Conservation (phyloP, 1,139 yeast species). For the Tardiomyces depauwii region DNA sequence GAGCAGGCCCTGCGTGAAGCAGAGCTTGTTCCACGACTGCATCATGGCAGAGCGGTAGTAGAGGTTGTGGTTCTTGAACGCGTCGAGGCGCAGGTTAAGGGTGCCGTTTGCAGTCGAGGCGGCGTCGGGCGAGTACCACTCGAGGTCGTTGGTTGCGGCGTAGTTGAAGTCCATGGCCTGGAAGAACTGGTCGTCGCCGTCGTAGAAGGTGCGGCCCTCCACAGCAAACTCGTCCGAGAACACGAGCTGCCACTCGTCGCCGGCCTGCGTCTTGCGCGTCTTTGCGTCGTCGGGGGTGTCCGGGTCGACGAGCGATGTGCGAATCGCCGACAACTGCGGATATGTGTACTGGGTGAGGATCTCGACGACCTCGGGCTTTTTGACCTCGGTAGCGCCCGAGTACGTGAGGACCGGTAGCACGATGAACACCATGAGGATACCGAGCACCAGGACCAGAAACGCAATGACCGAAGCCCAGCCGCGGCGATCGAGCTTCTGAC, state of each 20-base stretch:
- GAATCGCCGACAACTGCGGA: constrained; percentile 48
- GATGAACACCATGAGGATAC: constrained; percentile 54
- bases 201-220: constrained; percentile 74
- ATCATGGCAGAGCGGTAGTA: constrained; percentile 78
- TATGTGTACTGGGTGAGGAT: constrained; percentile 46
- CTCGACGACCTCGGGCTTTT: constrained; percentile 19
- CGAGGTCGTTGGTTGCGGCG: constrained; percentile 71
- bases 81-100: constrained; percentile 56
- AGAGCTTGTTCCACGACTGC: constrained; percentile 74
- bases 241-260: constrained; percentile 57
- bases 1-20: constrained; percentile 65
- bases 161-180: constrained; percentile 66
- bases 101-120: constrained; percentile 58
- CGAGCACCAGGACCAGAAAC: constrained; percentile 42
- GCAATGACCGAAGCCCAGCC: constrained; percentile 36
- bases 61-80: constrained; percentile 56
- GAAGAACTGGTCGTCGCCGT: constrained; percentile 79
- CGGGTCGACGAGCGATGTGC: constrained; percentile 57
- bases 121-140: constrained; percentile 87
- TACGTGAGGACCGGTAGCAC: constrained; percentile 65
- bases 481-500: constrained; percentile 38
- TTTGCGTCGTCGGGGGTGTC: constrained; percentile 58
- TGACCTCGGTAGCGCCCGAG: constrained; percentile 42
- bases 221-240: constrained; percentile 79
- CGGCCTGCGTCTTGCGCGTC: constrained; percentile 37